Conservation (phyloP, 305 asterid genomes). For the Ilex paraguariensis region DNA sequence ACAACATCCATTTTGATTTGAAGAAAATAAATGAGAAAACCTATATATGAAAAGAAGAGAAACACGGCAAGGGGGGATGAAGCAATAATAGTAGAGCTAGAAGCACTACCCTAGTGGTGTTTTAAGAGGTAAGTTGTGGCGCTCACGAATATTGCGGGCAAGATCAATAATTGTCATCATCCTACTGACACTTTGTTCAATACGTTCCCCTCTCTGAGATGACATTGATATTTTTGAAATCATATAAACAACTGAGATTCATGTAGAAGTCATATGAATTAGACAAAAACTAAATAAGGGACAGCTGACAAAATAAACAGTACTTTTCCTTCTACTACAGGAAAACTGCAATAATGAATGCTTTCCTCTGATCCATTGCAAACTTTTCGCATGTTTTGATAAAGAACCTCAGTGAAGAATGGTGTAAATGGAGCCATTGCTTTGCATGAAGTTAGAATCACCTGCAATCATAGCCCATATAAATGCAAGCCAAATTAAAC, state of each 20-base stretch:
- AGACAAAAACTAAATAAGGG: not conserved
- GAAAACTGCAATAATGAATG: conserved; percentile 85
- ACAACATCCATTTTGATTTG: conserved; percentile 1
- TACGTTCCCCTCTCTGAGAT: conserved; percentile 68
- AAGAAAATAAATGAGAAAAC: not conserved
- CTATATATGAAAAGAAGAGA: not conserved
- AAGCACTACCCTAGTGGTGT: conserved; percentile 53
- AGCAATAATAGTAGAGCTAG: not conserved
- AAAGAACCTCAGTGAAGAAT: conserved; percentile 88
- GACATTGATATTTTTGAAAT: not conserved
- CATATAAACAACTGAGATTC: not conserved
- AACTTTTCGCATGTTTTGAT: conserved; percentile 79
- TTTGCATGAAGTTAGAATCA: conserved; percentile 87
- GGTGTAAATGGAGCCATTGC: conserved; percentile 99
- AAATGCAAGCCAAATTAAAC: not conserved
- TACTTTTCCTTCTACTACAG: conserved; percentile 73
- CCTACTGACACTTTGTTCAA: conserved; percentile 81
- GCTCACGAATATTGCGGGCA: conserved; percentile 94
- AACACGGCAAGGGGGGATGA: not conserved
- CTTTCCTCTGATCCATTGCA: conserved; percentile 72
- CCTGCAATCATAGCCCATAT: conserved; percentile 15
- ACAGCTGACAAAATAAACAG: not conserved
- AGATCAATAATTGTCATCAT: conserved; percentile 91
- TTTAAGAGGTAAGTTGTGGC: conserved; percentile 87
- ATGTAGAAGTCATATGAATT: not conserved